Percentiles rank a stretch among this genome's conserved stretches.
Conservation (phyloP, 306 rosid genomes). For the Medicago lupulina region DNA sequence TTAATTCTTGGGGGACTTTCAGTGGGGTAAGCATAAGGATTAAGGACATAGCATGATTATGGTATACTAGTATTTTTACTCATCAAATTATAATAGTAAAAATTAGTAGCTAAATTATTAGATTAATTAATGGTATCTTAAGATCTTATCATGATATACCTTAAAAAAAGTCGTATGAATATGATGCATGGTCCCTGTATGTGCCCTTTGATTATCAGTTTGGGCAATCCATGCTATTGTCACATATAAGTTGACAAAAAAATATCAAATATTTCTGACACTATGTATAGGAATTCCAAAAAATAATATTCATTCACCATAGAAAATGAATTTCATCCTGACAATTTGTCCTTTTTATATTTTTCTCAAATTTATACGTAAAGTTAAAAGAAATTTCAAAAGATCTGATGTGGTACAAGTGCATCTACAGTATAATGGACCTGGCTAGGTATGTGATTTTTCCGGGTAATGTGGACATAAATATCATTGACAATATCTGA, state of each 20-base stretch:
- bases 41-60: too few relatives aligned
- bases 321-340: background rate
- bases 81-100: too few relatives aligned
- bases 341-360: background rate
- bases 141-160: too few relatives aligned
- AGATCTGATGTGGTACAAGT: background rate
- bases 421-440: background rate
- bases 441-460: background rate
- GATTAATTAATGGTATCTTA: too few relatives aligned
- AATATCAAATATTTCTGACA: background rate
- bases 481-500: background rate
- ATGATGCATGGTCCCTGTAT: background rate
- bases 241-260: too few relatives aligned
- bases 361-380: background rate
- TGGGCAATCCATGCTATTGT: background rate
- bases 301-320: background rate
- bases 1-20: too few relatives aligned
- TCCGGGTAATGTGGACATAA: background rate
- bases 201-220: slow-evolving; percentile 1
- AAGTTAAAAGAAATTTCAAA: background rate
- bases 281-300: background rate
- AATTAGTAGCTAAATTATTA: too few relatives aligned
- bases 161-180: too few relatives aligned
- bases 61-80: too few relatives aligned
- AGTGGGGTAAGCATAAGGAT: too few relatives aligned